Evolutionary conservation across 169 alveolate genomes (phyloP).

Genomic region (Plasmodium gaboni): DNA sequence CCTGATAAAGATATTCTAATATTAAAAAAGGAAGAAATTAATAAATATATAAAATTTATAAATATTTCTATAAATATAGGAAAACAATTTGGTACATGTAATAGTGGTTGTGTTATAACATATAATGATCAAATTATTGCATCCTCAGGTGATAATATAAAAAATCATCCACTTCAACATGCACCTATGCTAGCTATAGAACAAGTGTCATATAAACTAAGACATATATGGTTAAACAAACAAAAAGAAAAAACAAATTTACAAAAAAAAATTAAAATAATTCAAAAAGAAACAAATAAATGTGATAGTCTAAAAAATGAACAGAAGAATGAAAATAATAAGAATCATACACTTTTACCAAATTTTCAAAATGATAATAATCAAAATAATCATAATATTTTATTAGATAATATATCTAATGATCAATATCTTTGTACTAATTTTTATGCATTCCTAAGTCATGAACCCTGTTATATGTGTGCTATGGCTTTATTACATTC

Average conservation of each 20-base stretch:
- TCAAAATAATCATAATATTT: constrained; percentile 33
- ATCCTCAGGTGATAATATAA: constrained; percentile 83
- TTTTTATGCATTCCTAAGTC: constrained; percentile 87
- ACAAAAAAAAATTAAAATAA: constrained; percentile 20
- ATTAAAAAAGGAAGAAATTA: constrained; percentile 77
- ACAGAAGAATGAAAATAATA: not conserved
- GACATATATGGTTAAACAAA: constrained; percentile 42
- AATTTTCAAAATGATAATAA: not conserved
- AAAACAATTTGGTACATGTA: constrained; percentile 58
- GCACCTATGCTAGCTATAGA: constrained; percentile 86
- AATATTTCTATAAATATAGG: constrained; percentile 43
- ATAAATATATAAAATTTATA: constrained; percentile 38
- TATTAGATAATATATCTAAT: not conserved
- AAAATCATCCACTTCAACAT: constrained; percentile 84
- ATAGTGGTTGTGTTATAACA: constrained; percentile 86
- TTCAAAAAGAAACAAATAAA: not conserved
- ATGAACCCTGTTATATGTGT: constrained; percentile 97
- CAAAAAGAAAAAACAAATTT: constrained; percentile 1
- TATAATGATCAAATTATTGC: constrained; percentile 83
- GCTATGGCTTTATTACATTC: constrained; percentile 97
- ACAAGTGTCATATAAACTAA: constrained; percentile 77
- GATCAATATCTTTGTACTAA: constrained; percentile 89
- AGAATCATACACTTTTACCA: not conserved
- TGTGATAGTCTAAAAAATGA: not conserved
- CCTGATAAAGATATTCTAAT: constrained; percentile 82